Evolutionary conservation across 1,284 basidiomycete genomes (phyloP), one percentile per base, ranked within the genome.

Genomic region (Trichosporon ovoides): DNA sequence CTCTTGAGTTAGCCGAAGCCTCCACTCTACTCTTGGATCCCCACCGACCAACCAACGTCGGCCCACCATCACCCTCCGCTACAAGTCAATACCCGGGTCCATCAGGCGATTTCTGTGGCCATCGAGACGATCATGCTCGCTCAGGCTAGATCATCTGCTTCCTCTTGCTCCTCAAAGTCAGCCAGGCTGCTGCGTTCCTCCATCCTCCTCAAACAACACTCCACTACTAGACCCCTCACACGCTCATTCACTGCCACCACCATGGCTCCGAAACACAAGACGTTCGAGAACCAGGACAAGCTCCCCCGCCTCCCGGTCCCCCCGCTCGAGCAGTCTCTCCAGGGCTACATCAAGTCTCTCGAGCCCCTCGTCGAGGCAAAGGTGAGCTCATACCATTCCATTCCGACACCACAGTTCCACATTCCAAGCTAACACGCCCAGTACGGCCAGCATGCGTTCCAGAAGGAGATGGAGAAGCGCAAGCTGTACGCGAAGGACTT

Each of bases 241-340:
- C 43, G n/a, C 43, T n/a, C 43, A 22, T 22, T 28, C 43, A 22
- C 12, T 43, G 33, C 51, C 19, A n/a, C 38, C 2, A 33, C 16
- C 50, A 50, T 51, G 31, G 58, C 56, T 9, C 57, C 63, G 10
- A 52, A 52, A 16, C 72, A 77, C 24, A 77, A 76, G 60, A 82
- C 81, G 0, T 80, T 82, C 62, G 62, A 70, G 12, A 68, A 75
- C 54, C 76, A 79, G 60, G 52, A 57, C 38, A 69, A 69, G 62
- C 73, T 77, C 37, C 84, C 88, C 7, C 85, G 91, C 59, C 80
- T 97, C 16, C 94, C 94, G 3, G 83, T 97, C 1, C 94, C 93
- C 16, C 81, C 85, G 56, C 81, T 98, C 1, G 82, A 84, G 46
- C 81, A 85, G 71, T 90, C 90, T 0, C 80, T 97, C 34, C 83